Evolutionary conservation across 371 early-diverging fungal species (phyloP).

Genomic region (Mucor velutinosus): DNA sequence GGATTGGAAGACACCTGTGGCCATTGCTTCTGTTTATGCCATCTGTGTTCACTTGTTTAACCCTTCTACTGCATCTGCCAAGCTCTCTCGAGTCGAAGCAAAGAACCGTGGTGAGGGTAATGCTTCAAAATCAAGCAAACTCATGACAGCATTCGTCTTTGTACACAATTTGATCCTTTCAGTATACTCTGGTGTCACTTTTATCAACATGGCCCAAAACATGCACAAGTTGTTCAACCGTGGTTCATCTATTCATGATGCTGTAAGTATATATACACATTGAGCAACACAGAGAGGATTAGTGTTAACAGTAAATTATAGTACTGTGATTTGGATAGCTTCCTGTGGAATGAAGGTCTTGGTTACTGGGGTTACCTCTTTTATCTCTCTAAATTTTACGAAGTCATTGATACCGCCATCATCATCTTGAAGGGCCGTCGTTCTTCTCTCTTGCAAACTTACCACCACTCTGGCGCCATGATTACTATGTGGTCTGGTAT

Average conservation of each 20-base stretch:
- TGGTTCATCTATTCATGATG: conserved; percentile 36
- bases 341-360: conserved; percentile 72
- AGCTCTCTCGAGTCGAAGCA: conserved; percentile 58
- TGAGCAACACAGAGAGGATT: not conserved
- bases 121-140: conserved; percentile 35
- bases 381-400: conserved; percentile 89
- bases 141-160: conserved; percentile 76
- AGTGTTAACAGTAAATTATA: conserved; percentile 13
- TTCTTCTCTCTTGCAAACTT: conserved; percentile 82
- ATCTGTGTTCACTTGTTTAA: conserved; percentile 58
- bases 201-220: conserved; percentile 61
- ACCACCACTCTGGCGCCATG: conserved; percentile 91
- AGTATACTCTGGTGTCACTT: conserved; percentile 72
- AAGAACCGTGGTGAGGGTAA: conserved; percentile 49
- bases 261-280: conserved; percentile 44
- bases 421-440: conserved; percentile 82
- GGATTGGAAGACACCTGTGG: conserved; percentile 77
- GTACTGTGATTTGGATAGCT: conserved; percentile 71
- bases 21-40: conserved; percentile 62
- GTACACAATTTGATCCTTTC: conserved; percentile 75
- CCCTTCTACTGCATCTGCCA: conserved; percentile 52
- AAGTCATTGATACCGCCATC: conserved; percentile 86
- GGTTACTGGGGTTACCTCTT: conserved; percentile 82
- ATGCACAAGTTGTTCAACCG: conserved; percentile 53
- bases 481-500: conserved; percentile 81